A percentile compares a stretch with the other conserved stretches of the same genome.
phyloP scores from a whole-genome alignment of 2,329 filamentous ascomycete genomes.

The Raffaelea arxii region DNA sequence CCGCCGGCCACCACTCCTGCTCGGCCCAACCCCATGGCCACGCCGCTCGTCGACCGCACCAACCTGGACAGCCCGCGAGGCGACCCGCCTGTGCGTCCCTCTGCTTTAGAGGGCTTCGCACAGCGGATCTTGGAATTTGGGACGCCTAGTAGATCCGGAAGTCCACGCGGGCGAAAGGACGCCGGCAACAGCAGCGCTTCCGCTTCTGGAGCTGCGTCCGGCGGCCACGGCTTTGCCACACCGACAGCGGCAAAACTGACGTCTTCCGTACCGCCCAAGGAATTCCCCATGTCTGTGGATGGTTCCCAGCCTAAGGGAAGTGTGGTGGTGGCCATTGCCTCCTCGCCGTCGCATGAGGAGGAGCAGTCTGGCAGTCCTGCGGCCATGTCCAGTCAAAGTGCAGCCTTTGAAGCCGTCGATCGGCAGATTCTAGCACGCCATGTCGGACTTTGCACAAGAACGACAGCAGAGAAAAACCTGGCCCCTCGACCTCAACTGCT shows the following conservation, averaged over 20 bases:
- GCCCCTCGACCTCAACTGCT: slow-evolving; percentile 5
- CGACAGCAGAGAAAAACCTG: slow-evolving; percentile 23
- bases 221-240: slow-evolving; percentile 19
- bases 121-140: slow-evolving; percentile 53
- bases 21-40: slow-evolving; percentile 12
- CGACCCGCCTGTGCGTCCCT: slow-evolving; percentile 42
- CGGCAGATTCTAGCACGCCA: slow-evolving; percentile 49
- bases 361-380: slow-evolving; percentile 19
- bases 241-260: slow-evolving; percentile 22
- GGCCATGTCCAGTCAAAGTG: slow-evolving; percentile 39
- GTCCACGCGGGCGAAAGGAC: slow-evolving; percentile 41
- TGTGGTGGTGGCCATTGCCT: slow-evolving; percentile 29
- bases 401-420: slow-evolving; percentile 54
- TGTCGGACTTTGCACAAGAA: slow-evolving; percentile 43
- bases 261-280: slow-evolving; percentile 29
- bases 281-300: slow-evolving; percentile 26
- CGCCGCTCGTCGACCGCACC: slow-evolving; percentile 26
- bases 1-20: not conserved
- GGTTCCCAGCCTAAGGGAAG: slow-evolving; percentile 23
- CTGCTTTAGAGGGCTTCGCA: slow-evolving; percentile 49
- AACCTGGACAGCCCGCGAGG: slow-evolving; percentile 36
- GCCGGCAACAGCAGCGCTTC: not conserved
- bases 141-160: slow-evolving; percentile 40
- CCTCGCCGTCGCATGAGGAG: too few relatives aligned
- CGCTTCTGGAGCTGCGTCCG: slow-evolving; percentile 7